Conservation (phyloP, 805 yeast genomes). For the Candida awuae region DNA sequence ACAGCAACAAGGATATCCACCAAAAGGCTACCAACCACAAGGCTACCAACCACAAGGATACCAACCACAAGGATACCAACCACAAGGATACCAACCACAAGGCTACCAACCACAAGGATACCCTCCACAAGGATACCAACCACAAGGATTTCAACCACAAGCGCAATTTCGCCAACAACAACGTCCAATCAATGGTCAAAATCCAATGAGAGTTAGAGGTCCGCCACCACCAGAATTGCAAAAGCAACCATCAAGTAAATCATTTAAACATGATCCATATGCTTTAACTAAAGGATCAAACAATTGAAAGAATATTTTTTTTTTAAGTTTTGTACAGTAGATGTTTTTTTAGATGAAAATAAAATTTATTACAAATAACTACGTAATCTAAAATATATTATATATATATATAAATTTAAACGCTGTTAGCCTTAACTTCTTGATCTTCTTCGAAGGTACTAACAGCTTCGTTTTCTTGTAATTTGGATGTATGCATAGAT, state of each 20-base stretch:
- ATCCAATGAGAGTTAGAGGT: constrained; percentile 12
- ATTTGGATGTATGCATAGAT: constrained; percentile 37
- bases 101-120: too few species aligned
- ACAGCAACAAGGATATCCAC: constrained; percentile 6
- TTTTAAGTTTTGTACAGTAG: too few species aligned
- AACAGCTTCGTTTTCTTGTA: constrained; percentile 44
- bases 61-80: not conserved
- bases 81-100: constrained; percentile 9
- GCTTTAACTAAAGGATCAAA: constrained; percentile 17
- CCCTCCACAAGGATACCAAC: constrained; percentile 9
- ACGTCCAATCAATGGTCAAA: constrained; percentile 15
- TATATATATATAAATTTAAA: not conserved
- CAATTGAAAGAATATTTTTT: constrained; percentile 1
- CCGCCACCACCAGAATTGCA: constrained; percentile 14
- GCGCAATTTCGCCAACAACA: constrained; percentile 9
- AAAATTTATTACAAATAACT: not conserved
- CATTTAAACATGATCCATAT: constrained; percentile 20
- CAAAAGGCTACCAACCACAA: not conserved
- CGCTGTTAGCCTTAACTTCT: constrained; percentile 42
- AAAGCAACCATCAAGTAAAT: constrained; percentile 10
- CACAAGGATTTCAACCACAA: constrained; percentile 13
- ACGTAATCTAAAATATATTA: not conserved
- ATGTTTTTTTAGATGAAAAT: too few species aligned
- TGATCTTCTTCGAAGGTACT: constrained; percentile 59
- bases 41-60: not conserved